Conservation (phyloP, 2,329 filamentous ascomycete genomes). For the Leptoxyphium fumago region DNA sequence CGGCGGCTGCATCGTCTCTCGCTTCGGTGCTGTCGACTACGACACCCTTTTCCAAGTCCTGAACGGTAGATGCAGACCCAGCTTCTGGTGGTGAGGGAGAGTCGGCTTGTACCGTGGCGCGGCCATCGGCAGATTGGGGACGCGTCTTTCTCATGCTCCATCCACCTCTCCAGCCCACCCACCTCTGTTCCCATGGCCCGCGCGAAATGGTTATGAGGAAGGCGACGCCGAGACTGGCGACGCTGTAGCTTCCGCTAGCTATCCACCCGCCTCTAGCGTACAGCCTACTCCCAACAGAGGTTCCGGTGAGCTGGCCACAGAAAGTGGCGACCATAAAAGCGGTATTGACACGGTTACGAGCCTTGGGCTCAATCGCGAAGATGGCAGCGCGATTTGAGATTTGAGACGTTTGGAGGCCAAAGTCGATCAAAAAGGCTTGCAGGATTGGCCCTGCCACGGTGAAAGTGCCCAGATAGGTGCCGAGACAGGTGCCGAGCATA, state of each 20-base stretch:
- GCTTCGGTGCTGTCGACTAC: not conserved
- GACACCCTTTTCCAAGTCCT: not conserved
- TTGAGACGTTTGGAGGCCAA: slow-evolving; percentile 58
- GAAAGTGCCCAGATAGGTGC: slow-evolving; percentile 52
- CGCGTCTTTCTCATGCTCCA: slow-evolving; percentile 26
- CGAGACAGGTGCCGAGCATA: slow-evolving; percentile 48
- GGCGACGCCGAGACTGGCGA: slow-evolving; percentile 38
- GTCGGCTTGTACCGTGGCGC: too few species aligned
- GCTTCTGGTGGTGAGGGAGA: not conserved
- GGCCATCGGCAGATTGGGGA: not conserved
- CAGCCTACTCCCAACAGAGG: slow-evolving; percentile 37
- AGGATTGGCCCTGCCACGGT: slow-evolving; percentile 58
- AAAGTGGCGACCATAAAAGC: slow-evolving; percentile 69
- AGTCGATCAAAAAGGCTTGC: slow-evolving; percentile 55
- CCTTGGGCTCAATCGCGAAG: slow-evolving; percentile 55
- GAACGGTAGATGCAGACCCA: not conserved
- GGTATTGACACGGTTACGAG: slow-evolving; percentile 63
- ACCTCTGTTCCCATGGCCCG: slow-evolving; percentile 42
- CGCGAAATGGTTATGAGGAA: slow-evolving; percentile 27
- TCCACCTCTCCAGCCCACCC: slow-evolving; percentile 47
- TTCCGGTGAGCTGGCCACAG: slow-evolving; percentile 58
- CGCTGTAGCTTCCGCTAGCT: slow-evolving; percentile 39
- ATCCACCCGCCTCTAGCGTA: slow-evolving; percentile 44
- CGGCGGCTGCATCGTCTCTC: not conserved
- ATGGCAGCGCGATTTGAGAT: slow-evolving; percentile 59